phyloP scores from a whole-genome alignment of 768 basidiomycete species.

The Pholiota molesta region DNA sequence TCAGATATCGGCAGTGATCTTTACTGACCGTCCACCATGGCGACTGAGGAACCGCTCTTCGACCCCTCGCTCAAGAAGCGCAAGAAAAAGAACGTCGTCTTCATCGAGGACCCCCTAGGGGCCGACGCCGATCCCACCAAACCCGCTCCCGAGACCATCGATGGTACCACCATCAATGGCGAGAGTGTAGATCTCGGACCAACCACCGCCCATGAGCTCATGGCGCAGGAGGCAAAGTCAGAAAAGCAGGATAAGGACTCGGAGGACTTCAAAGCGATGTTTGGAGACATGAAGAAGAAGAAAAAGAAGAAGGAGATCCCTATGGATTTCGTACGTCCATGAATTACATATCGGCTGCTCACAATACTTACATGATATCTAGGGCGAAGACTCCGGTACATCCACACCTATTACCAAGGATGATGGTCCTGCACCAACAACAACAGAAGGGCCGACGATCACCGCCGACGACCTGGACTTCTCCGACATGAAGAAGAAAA shows the following conservation, averaged over 20 bases:
- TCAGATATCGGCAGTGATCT: not conserved
- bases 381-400: conserved; percentile 71
- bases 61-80: conserved; percentile 85
- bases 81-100: conserved; percentile 87
- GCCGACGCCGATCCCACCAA: conserved; percentile 82
- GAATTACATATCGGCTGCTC: not conserved
- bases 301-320: conserved; percentile 94
- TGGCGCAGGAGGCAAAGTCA: conserved; percentile 51
- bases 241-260: conserved; percentile 49
- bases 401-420: conserved; percentile 51
- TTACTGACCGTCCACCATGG: conserved; percentile 36
- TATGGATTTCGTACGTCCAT: conserved; percentile 68
- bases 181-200: conserved; percentile 79
- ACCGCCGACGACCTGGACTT: conserved; percentile 86
- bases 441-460: conserved; percentile 42
- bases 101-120: conserved; percentile 82
- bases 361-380: conserved; percentile 3
- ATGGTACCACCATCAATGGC: conserved; percentile 68
- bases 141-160: conserved; percentile 75
- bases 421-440: conserved; percentile 35
- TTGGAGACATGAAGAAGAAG: conserved; percentile 89
- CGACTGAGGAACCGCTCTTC: conserved; percentile 76
- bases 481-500: conserved; percentile 97
- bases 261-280: conserved; percentile 82
- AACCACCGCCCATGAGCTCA: conserved; percentile 73